These are phyloP conservation scores for Lactifluus rugatus DNA, from an alignment of 768 basidiomycete species.

Conservation along the genomic window DNA sequence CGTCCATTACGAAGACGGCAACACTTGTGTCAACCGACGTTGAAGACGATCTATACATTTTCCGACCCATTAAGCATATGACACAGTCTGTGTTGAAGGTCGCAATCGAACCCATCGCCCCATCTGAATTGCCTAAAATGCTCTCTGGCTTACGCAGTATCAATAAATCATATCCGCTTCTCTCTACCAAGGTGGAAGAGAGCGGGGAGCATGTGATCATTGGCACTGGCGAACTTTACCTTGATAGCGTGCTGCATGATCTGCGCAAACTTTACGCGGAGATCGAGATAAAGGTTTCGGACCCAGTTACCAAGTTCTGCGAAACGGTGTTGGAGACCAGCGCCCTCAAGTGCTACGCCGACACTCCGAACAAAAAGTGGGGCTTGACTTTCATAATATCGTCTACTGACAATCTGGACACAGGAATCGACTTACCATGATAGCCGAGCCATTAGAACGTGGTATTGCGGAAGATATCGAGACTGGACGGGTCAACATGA, in stretches of 20 bases:
- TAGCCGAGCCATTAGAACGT: slow-evolving; percentile 92
- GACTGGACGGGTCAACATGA: slow-evolving; percentile 84
- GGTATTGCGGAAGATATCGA: slow-evolving; percentile 97
- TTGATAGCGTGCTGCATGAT: slow-evolving; percentile 97
- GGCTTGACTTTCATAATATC: slow-evolving; percentile 25
- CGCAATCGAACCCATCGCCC: slow-evolving; percentile 95
- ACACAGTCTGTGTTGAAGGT: slow-evolving; percentile 96
- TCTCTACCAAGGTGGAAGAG: slow-evolving; percentile 94
- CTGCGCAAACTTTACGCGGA: slow-evolving; percentile 86
- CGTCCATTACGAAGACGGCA: slow-evolving; percentile 91
- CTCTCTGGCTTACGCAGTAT: slow-evolving; percentile 90
- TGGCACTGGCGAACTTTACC: slow-evolving; percentile 93
- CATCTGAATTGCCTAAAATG: slow-evolving; percentile 98
- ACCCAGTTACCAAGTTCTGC: slow-evolving; percentile 96
- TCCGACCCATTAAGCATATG: slow-evolving; percentile 93
- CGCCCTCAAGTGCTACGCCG: slow-evolving; percentile 96
- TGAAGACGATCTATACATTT: slow-evolving; percentile 86
- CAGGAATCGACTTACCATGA: slow-evolving; percentile 98
- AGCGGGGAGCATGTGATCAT: slow-evolving; percentile 95
- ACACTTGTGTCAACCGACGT: slow-evolving; percentile 67
- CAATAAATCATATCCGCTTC: slow-evolving; percentile 95
- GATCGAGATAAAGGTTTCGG: slow-evolving; percentile 99
- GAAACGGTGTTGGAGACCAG: slow-evolving; percentile 98
- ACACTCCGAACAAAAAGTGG: slow-evolving; percentile 98
- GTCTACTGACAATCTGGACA: slow-evolving; percentile 10